Evolutionary conservation across 208 protist genomes (phyloP), one percentile per base, ranked within the genome.

Genomic region (Balamuthia mandrillaris): DNA sequence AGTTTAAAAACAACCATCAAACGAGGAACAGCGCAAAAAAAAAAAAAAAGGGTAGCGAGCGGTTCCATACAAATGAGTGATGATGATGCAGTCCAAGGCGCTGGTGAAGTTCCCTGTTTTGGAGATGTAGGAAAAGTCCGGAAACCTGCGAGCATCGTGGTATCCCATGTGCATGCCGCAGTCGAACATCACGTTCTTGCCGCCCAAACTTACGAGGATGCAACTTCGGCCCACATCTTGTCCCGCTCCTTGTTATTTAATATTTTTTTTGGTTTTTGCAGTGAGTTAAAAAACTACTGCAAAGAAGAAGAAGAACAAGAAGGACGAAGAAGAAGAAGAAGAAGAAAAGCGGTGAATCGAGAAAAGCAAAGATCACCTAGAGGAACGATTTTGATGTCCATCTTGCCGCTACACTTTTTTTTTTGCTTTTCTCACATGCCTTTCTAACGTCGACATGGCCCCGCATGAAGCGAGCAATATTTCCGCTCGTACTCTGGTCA

Each of bases 131-230:
- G 47, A 68, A 68, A 97, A 97, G 83, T 96, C 90, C 12, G 96
- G 96, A 87, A 97, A 97, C 47, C 93, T 65, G 29, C 95, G 65
- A 16, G 94, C 60, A 88, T 97, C 95, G 56, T 91, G 78, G 88
- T 94, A 97, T 6, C 93, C 95, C 92, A 96, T 96, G 83, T 96
- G 95, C 93, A 96, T 96, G 29, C 95, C 95, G 85, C 94, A 96
- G 90, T 97, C 95, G 70, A 96, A 95, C 94, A 97, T 96, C 58
- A 97, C 93, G 37, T 93, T 94, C 75, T 94, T 93, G 31, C 93
- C 91, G 12, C 94, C 95, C 18, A 97, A 41, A 14, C 84, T 91
- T 10, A 97, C 90, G 14, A 97, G 61, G 14, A 96, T 79, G 86
- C 94, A 96, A 54, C 60, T 87, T 31, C 93, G 75, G 2, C 94